Percentiles rank a stretch among this genome's conserved stretches.
phyloP scores from a whole-genome alignment of 1,284 basidiomycete genomes.

The Ustilago esculenta region DNA sequence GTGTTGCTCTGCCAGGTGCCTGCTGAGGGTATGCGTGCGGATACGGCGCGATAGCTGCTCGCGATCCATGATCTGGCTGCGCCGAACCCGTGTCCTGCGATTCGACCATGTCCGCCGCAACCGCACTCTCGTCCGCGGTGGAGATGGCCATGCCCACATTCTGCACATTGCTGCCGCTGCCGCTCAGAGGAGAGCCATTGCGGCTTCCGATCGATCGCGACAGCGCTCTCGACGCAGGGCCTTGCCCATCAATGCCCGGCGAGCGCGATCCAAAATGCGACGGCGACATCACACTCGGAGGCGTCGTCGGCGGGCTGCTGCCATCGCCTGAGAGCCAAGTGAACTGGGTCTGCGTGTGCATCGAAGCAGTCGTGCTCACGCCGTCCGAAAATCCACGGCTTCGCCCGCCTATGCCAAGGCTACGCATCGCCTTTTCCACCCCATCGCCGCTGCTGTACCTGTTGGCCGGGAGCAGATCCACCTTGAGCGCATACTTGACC shows the following conservation, averaged over 20 bases:
- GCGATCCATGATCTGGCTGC: conserved; percentile 1
- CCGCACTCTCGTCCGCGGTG: conserved; percentile 29
- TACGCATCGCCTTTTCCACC: conserved; percentile 34
- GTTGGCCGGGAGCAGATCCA: conserved; percentile 54
- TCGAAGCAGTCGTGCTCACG: conserved; percentile 37
- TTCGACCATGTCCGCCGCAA: conserved; percentile 17
- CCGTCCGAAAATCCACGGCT: conserved; percentile 40
- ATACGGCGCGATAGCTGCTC: conserved; percentile 10
- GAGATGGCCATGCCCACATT: conserved; percentile 35
- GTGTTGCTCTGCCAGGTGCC: conserved; percentile 9
- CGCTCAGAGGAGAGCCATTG: conserved; percentile 23
- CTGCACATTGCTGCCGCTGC: conserved; percentile 7
- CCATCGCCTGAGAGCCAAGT: conserved; percentile 38
- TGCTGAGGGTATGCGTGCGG: conserved; percentile 16
- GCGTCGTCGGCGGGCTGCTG: conserved; percentile 41
- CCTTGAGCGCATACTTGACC: conserved; percentile 62
- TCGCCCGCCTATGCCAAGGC: conserved; percentile 24
- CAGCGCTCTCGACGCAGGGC: conserved; percentile 4
- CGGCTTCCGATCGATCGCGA: conserved; percentile 20
- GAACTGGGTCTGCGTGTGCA: conserved; percentile 52
- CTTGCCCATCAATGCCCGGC: conserved; percentile 13
- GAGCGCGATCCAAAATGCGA: conserved; percentile 26
- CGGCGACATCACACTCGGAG: conserved; percentile 24
- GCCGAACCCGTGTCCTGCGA: conserved; percentile 17
- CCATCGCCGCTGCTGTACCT: conserved; percentile 28